phyloP scores from a whole-genome alignment of 371 early-diverging fungal genomes.

The Mortierella sp. region DNA sequence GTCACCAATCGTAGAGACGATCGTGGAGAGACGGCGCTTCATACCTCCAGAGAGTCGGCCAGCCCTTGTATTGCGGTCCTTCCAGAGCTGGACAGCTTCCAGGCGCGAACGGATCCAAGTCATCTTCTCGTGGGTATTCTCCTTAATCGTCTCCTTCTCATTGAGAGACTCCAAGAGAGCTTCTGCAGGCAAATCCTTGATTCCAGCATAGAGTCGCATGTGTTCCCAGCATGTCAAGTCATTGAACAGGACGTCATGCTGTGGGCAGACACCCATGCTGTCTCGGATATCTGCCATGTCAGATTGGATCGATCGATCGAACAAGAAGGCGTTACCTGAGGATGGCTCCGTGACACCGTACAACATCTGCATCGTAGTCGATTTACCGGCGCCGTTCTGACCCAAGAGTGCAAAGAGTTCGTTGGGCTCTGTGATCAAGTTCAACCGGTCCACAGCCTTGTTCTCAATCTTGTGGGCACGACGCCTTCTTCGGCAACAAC shows the following conservation, averaged over 20 bases:
- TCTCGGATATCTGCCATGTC: conserved; percentile 44
- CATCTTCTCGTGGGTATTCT: conserved; percentile 28
- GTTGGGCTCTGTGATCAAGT: conserved; percentile 45
- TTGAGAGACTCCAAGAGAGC: conserved; percentile 20
- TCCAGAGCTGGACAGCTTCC: conserved; percentile 59
- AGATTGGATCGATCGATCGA: conserved; percentile 29
- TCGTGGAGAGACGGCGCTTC: conserved; percentile 76
- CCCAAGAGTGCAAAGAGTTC: conserved; percentile 50
- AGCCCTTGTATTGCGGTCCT: conserved; percentile 47
- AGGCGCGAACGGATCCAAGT: conserved; percentile 55
- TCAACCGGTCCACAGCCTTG: conserved; percentile 43
- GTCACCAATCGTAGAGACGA: conserved; percentile 74
- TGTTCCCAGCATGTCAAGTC: conserved; percentile 58
- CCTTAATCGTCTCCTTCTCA: conserved; percentile 40
- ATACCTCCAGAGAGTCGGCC: conserved; percentile 60
- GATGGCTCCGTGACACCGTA: conserved; percentile 45
- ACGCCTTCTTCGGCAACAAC: conserved; percentile 24
- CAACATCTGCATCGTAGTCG: conserved; percentile 52
- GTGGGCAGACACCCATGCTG: conserved; percentile 58
- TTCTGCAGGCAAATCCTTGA: conserved; percentile 52
- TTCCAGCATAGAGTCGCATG: conserved; percentile 55
- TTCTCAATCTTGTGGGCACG: conserved; percentile 33
- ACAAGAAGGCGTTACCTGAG: conserved; percentile 44
- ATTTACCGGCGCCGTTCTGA: conserved; percentile 54
- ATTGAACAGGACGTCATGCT: conserved; percentile 55